Evolutionary conservation across 495 filamentous ascomycete genomes (phyloP).

Genomic region (Apiosordaria backusii): DNA sequence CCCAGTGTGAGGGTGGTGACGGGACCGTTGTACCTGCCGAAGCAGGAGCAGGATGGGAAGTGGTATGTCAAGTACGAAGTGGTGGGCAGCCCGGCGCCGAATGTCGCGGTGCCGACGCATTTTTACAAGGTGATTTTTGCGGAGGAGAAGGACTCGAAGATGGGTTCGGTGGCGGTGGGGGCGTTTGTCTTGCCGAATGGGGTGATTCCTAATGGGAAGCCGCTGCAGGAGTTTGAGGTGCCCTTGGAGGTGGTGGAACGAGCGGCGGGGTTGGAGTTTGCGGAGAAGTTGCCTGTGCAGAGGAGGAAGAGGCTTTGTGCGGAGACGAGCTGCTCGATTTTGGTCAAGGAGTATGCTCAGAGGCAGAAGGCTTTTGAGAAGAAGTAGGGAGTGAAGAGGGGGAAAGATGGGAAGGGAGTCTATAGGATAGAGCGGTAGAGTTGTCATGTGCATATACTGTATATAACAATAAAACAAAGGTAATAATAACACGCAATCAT

Average conservation of each 20-base stretch:
- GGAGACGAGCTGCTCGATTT: slow-evolving; percentile 74
- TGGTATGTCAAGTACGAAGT: slow-evolving; percentile 96
- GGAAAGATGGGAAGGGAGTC: no score
- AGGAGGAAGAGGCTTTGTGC: slow-evolving; percentile 78
- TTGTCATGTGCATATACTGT: neutral
- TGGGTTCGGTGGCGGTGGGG: slow-evolving; percentile 74
- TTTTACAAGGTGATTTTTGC: slow-evolving; percentile 99
- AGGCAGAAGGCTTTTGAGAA: slow-evolving; percentile 56
- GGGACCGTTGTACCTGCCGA: slow-evolving; percentile 87
- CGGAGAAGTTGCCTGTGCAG: slow-evolving; percentile 64
- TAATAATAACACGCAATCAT: no score
- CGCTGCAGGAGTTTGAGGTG: slow-evolving; percentile 85
- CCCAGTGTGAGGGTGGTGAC: slow-evolving; percentile 89
- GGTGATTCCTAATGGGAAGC: slow-evolving; percentile 79
- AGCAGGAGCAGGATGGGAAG: slow-evolving; percentile 76
- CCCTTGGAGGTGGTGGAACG: slow-evolving; percentile 88
- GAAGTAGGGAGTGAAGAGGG: slow-evolving; percentile 13
- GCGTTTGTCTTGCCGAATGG: slow-evolving; percentile 97
- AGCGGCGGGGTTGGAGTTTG: slow-evolving; percentile 89
- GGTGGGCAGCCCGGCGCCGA: slow-evolving; percentile 82
- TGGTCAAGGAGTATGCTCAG: slow-evolving; percentile 74
- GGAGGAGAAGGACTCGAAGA: slow-evolving; percentile 69
- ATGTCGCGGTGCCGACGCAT: slow-evolving; percentile 93
- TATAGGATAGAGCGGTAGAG: no score
- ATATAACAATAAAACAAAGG: no score